Conservation (phyloP, 192 early-diverging fungal species). For the Funneliformis mosseae region DNA sequence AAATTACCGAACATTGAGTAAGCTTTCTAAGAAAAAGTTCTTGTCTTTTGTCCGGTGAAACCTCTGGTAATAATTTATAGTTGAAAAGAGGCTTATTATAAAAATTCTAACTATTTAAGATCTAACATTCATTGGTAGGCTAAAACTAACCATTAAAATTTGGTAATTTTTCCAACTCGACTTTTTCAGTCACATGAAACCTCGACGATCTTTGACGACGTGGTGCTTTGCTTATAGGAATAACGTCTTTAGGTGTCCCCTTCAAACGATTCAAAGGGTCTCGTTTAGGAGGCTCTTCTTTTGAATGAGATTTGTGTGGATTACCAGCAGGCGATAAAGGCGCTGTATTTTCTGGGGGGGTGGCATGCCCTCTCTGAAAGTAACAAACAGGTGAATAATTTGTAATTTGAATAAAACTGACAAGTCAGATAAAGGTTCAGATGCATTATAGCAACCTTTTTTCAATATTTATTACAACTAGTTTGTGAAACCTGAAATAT, state of each 20-base stretch:
- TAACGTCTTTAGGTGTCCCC: constrained; percentile 64
- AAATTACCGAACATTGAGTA: constrained; percentile 87
- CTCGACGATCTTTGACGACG: constrained; percentile 83
- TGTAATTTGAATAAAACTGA: background rate
- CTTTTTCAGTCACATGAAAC: constrained; percentile 80
- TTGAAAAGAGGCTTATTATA: background rate
- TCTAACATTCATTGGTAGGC: background rate
- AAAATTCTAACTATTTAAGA: background rate
- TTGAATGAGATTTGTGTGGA: constrained; percentile 31
- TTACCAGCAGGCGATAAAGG: constrained; percentile 28
- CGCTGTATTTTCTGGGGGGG: background rate
- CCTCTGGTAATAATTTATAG: constrained; percentile 58
- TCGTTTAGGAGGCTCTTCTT: constrained; percentile 48
- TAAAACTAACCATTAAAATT: constrained; percentile 68
- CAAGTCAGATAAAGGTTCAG: background rate
- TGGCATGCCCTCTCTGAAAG: background rate
- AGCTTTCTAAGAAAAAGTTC: constrained; percentile 92
- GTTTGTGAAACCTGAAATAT: constrained; percentile 1
- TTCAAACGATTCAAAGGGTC: constrained; percentile 54
- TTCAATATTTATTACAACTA: background rate
- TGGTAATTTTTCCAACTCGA: constrained; percentile 77
- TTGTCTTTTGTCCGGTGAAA: constrained; percentile 77
- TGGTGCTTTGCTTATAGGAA: constrained; percentile 79
- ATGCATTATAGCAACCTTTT: constrained; percentile 10
- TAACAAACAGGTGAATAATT: background rate